Conservation (phyloP, 2,329 filamentous ascomycete species). For the Aspergillus hiratsukae region DNA sequence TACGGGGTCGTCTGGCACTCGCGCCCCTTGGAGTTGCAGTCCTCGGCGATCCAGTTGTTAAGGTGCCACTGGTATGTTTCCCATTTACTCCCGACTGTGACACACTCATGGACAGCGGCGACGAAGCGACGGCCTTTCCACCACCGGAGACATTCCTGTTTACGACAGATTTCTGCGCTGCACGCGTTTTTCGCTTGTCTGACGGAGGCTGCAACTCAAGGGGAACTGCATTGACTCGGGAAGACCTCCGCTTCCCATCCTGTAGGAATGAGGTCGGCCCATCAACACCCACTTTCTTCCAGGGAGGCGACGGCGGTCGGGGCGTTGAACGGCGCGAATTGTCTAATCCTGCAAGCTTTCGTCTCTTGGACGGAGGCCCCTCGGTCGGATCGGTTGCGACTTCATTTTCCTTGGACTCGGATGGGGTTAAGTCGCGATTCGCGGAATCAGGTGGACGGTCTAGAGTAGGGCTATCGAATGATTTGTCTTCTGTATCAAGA, state of each 20-base stretch:
- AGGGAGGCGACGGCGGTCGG: conserved; percentile 70
- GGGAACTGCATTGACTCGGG: conserved; percentile 49
- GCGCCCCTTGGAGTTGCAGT: conserved; percentile 20
- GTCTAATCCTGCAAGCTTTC: conserved; percentile 37
- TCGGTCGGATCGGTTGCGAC: conserved; percentile 26
- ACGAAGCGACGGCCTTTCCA: conserved; percentile 24
- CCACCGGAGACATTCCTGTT: conserved; percentile 25
- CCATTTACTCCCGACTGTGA: conserved; percentile 28
- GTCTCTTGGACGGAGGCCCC: conserved; percentile 43
- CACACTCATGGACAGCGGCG: conserved; percentile 27
- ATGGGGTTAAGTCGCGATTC: conserved; percentile 20
- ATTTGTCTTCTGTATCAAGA: conserved; percentile 22
- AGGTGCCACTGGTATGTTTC: conserved; percentile 26
- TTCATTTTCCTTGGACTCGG: conserved; percentile 28
- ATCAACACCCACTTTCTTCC: conserved; percentile 80
- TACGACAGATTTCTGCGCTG: conserved; percentile 31
- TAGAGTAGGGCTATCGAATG: conserved; percentile 16
- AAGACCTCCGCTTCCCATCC: conserved; percentile 58
- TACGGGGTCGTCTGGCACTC: conserved; percentile 15
- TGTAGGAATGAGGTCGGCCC: conserved; percentile 80
- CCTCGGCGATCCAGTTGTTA: conserved; percentile 29
- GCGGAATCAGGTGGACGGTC: conserved; percentile 20
- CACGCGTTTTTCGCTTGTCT: conserved; percentile 45
- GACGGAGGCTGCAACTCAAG: conserved; percentile 45
- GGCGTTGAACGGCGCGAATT: conserved; percentile 35